These are phyloP conservation scores for Phaeodactylum tricornutum DNA, from an alignment of 108 stramenopile species.

Conservation along the genomic window DNA sequence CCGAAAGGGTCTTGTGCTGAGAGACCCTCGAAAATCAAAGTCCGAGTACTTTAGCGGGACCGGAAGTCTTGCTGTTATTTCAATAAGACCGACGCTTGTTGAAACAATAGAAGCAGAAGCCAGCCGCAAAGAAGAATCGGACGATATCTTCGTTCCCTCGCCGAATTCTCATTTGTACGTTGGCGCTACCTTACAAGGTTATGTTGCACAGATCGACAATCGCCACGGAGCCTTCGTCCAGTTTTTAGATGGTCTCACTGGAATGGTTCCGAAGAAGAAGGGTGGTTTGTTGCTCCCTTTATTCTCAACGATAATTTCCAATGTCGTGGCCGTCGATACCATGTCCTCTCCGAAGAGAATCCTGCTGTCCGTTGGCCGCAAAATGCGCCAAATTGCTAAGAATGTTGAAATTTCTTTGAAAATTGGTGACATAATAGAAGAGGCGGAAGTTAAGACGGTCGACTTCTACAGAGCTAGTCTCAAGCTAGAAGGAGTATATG, in stretches of 20 bases:
- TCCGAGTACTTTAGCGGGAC: conserved; percentile 43
- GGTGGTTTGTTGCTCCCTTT: conserved; percentile 52
- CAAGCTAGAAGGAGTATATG: conserved; percentile 14
- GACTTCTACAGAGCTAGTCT: conserved; percentile 46
- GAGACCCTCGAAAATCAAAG: conserved; percentile 33
- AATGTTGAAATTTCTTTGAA: no score
- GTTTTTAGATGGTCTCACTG: conserved; percentile 73
- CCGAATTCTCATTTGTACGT: conserved; percentile 46
- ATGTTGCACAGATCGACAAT: conserved; percentile 50
- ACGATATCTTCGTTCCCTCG: conserved; percentile 33
- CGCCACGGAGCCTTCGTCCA: conserved; percentile 77
- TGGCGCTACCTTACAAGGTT: conserved; percentile 58
- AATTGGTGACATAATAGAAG: conserved; percentile 47
- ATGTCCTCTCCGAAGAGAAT: conserved; percentile 48
- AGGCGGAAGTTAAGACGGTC: conserved; percentile 38
- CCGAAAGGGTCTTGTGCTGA: conserved; percentile 52
- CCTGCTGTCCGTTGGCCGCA: no score
- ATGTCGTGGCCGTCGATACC: conserved; percentile 64
- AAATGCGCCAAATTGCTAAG: no score
- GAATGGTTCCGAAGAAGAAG: conserved; percentile 67
- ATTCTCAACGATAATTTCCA: conserved; percentile 51
- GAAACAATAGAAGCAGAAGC: conserved; percentile 26
- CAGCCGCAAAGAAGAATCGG: conserved; percentile 4
- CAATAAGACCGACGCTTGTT: conserved; percentile 50
- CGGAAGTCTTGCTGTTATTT: conserved; percentile 48